These are phyloP conservation scores for Vararia minispora DNA, from an alignment of 768 basidiomycete species.

Conservation along the genomic window DNA sequence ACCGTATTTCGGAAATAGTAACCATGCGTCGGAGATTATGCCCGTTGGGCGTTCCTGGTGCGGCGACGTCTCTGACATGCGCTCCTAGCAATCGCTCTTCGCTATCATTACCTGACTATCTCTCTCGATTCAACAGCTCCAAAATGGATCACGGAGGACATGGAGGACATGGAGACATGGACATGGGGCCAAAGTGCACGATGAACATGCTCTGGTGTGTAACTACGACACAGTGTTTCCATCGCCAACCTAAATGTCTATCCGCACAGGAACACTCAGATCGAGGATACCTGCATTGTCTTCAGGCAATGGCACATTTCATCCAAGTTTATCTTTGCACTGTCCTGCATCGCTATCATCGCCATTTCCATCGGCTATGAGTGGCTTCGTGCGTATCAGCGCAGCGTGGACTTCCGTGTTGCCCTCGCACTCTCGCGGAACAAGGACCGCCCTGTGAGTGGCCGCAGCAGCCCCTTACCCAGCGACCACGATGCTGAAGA, in stretches of 20 bases:
- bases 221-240: not conserved
- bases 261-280: constrained; percentile 55
- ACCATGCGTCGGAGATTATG: too few species aligned
- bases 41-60: too few species aligned
- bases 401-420: constrained; percentile 46
- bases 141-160: constrained; percentile 40
- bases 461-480: constrained; percentile 29
- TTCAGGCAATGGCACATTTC: constrained; percentile 70
- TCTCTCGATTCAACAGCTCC: too few species aligned
- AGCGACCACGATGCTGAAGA: constrained; percentile 33
- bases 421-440: constrained; percentile 34
- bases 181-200: constrained; percentile 39
- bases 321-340: constrained; percentile 40
- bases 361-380: constrained; percentile 68
- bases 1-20: too few species aligned
- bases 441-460: constrained; percentile 38
- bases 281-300: constrained; percentile 73
- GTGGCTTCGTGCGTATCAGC: constrained; percentile 59
- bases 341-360: constrained; percentile 58
- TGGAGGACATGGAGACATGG: constrained; percentile 27
- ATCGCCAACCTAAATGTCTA: not conserved
- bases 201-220: constrained; percentile 77
- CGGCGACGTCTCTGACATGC: too few species aligned
- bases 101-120: too few species aligned
- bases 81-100: too few species aligned